Evolutionary conservation across 2,329 filamentous ascomycete species (phyloP).

Genomic region (Talaromyces sp.): DNA sequence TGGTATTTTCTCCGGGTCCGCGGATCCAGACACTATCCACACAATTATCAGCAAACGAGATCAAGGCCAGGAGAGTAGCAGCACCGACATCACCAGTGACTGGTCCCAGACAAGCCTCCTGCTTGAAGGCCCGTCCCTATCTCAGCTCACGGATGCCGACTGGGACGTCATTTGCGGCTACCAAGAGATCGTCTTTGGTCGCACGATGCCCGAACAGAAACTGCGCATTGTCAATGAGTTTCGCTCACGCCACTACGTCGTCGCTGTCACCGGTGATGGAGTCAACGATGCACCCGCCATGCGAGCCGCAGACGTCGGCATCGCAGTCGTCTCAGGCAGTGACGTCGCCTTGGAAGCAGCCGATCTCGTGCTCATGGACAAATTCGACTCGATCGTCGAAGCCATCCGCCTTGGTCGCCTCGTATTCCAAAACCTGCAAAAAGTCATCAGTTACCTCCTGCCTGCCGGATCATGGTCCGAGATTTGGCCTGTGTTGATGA

Average conservation of each 20-base stretch:
- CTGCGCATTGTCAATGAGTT: constrained; percentile 43
- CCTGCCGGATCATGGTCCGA: constrained; percentile 56
- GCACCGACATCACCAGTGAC: constrained; percentile 14
- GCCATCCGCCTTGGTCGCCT: constrained; percentile 33
- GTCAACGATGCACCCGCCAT: constrained; percentile 38
- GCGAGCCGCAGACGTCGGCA: constrained; percentile 32
- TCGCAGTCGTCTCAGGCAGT: constrained; percentile 37
- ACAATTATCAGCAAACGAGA: constrained; percentile 5
- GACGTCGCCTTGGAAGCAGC: constrained; percentile 43
- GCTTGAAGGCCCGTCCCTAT: constrained; percentile 64
- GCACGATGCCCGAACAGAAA: constrained; percentile 45
- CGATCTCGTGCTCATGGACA: constrained; percentile 37
- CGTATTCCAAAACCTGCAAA: constrained; percentile 38
- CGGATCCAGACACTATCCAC: constrained; percentile 54
- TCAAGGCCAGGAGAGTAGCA: background rate
- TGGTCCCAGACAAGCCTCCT: constrained; percentile 54
- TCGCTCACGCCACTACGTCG: constrained; percentile 36
- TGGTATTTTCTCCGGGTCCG: constrained; percentile 42
- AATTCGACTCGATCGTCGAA: constrained; percentile 34
- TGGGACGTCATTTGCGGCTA: constrained; percentile 63
- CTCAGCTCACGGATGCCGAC: constrained; percentile 62
- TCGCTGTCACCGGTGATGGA: constrained; percentile 42
- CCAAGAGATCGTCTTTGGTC: constrained; percentile 50
- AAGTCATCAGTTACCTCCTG: constrained; percentile 44
- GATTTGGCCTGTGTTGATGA: constrained; percentile 57